These are phyloP conservation scores for Xylariaceae sp. DNA, from an alignment of 2,329 filamentous ascomycete species.

Conservation along the genomic window DNA sequence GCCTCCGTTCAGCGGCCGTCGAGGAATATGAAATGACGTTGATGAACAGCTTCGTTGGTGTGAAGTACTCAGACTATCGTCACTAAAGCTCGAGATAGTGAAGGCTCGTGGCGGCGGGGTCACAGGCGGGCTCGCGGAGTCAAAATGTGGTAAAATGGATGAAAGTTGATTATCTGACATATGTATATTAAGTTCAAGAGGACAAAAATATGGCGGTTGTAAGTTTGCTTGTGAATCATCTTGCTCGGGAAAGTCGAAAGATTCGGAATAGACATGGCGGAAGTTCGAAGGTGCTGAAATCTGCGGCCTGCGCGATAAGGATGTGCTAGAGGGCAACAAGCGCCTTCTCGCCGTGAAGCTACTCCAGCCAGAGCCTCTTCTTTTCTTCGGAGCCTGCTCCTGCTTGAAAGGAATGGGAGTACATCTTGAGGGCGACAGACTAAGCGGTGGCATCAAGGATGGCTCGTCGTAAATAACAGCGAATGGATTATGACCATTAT, in stretches of 20 bases:
- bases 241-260: conserved; percentile 28
- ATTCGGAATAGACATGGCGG: conserved; percentile 50
- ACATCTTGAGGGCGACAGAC: conserved; percentile 24
- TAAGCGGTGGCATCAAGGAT: conserved; percentile 34
- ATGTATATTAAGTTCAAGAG: conserved; percentile 57
- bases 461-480: conserved; percentile 39
- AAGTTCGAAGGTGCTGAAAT: conserved; percentile 62
- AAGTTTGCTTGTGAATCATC: conserved; percentile 25
- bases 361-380: conserved; percentile 39
- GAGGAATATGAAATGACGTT: conserved; percentile 55
- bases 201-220: conserved; percentile 45
- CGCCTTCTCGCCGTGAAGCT: conserved; percentile 47
- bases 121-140: conserved; percentile 34
- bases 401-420: conserved; percentile 23
- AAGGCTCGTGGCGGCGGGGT: conserved; percentile 41
- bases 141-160: conserved; percentile 54
- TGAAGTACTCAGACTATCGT: conserved; percentile 34
- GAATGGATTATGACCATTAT: conserved; percentile 36
- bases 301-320: conserved; percentile 48
- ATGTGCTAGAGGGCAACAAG: conserved; percentile 39
- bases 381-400: conserved; percentile 37
- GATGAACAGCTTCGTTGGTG: conserved; percentile 49
- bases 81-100: conserved; percentile 32
- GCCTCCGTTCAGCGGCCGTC: conserved; percentile 39
- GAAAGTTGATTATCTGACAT: conserved; percentile 47